Evolutionary conservation across 495 filamentous ascomycete species (phyloP).

Genomic region (Talaromyces wortmannii): DNA sequence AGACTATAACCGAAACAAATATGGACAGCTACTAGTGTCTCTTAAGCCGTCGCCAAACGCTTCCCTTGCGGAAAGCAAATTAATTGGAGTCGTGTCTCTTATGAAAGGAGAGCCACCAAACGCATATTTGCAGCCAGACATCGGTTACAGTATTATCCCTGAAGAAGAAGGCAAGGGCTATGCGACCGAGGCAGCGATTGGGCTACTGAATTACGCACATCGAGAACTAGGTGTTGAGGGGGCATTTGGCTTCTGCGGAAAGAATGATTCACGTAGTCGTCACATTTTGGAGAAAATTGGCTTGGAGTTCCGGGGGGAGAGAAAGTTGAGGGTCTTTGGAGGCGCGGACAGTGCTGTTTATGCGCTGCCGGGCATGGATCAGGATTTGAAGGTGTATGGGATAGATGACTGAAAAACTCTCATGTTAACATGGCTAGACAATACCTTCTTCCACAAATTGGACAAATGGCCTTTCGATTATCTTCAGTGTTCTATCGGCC

Average conservation of each 20-base stretch:
- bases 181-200: slow-evolving; percentile 26
- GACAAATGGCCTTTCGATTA: too few species aligned
- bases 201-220: slow-evolving; percentile 18
- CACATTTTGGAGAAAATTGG: slow-evolving; percentile 26
- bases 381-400: slow-evolving; percentile 20
- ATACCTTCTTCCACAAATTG: too few species aligned
- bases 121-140: slow-evolving; percentile 19
- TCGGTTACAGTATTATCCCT: slow-evolving; percentile 26
- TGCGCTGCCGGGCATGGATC: slow-evolving; percentile 15
- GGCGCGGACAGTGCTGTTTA: slow-evolving; percentile 17
- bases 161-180: slow-evolving; percentile 28
- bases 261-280: slow-evolving; percentile 14
- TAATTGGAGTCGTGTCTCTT: slow-evolving; percentile 20
- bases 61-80: slow-evolving; percentile 5
- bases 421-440: too few species aligned
- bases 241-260: slow-evolving; percentile 10
- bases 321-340: slow-evolving; percentile 19
- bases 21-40: slow-evolving; percentile 23
- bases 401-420: neutral
- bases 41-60: slow-evolving; percentile 6
- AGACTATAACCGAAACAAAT: slow-evolving; percentile 19
- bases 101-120: slow-evolving; percentile 17
- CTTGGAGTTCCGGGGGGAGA: slow-evolving; percentile 18
- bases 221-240: slow-evolving; percentile 12
- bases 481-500: too few species aligned